phyloP scores from a whole-genome alignment of 805 yeast species.

The Helenozyma baotianmanensis region DNA sequence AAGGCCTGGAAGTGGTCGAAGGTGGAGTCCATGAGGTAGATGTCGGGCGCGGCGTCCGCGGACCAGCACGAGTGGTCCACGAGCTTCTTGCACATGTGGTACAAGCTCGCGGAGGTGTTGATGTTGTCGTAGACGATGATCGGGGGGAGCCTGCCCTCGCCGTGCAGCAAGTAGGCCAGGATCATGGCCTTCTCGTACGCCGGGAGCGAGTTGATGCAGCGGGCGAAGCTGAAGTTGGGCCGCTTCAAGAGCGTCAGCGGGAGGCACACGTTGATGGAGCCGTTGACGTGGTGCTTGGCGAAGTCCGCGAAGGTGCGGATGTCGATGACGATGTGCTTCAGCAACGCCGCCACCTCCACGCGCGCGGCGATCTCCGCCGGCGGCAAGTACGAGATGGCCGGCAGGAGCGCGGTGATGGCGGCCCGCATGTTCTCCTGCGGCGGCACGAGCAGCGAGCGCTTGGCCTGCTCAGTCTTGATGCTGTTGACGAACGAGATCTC shows the following conservation, averaged over 20 bases:
- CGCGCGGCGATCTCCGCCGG: conserved; percentile 14
- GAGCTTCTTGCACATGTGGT: conserved; percentile 47
- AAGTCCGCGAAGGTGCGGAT: conserved; percentile 78
- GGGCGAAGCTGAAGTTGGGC: conserved; percentile 59
- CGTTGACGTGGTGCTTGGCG: conserved; percentile 50
- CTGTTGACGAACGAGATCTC: conserved; percentile 14
- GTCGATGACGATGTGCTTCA: conserved; percentile 52
- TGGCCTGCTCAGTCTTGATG: conserved; percentile 20
- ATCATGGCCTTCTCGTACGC: conserved; percentile 44
- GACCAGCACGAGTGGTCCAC: conserved; percentile 24
- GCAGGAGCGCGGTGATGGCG: conserved; percentile 21
- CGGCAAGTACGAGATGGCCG: conserved; percentile 16
- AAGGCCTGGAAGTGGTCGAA: conserved; percentile 31
- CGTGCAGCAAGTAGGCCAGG: conserved; percentile 25
- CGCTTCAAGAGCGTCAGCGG: conserved; percentile 88
- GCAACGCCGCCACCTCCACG: conserved; percentile 4
- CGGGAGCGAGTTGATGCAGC: conserved; percentile 60
- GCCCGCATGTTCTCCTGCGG: conserved; percentile 16
- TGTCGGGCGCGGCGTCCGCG: conserved; percentile 24
- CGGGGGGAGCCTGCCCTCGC: conserved; percentile 23
- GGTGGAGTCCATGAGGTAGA: conserved; percentile 41
- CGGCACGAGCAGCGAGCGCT: conserved; percentile 19
- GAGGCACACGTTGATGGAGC: conserved; percentile 72
- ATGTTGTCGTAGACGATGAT: conserved; percentile 49
- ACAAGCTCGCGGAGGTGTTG: conserved; percentile 36